Evolutionary conservation across 805 yeast genomes (phyloP), one percentile per base, ranked within the genome.

Genomic region (Nakazawaea holstii): DNA sequence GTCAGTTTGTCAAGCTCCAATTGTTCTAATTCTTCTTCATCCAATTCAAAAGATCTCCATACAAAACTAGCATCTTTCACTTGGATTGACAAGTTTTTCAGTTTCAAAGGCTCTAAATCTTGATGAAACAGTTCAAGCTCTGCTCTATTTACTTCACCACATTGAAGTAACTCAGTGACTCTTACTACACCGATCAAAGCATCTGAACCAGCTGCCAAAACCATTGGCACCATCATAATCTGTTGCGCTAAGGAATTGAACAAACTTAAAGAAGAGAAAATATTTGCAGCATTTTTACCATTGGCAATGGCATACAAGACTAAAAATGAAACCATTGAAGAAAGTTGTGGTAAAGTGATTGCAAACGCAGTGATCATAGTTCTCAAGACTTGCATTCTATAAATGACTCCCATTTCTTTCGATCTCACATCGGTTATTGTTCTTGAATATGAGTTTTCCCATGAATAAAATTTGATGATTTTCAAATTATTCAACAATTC

Each of bases 391-490:
- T 86, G 91, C 70, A 88, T 77, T 45, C 66, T 69, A 52, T 80
- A 73, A 50, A 91, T 74, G 43, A 71, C 68, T 4, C 58, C 55
- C 76, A 87, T 81, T 65, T 90, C 97, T 17, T 68, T 59, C 0
- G 59, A 56, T 60, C 97, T 77, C 27, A 78, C 70, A 10, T 69
- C 72, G 13, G 77, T 58, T 32, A 91, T 74, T 45, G 74, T 68
- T 8, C 72, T 62, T 46, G 73, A 72, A 60, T 88, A 91, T 0
- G 97, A 90, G 30, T 72, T 72, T 65, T 91, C 97, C 97, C 97
- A 91, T 1, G 95, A 87, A 62, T 90, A 91, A 61, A 77, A 86
- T 67, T 91, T 91, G 63, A 91, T 87, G 61, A 84, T 74, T 59
- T 86, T 87, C 74, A 91, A 78, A 53, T 85, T 81, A 58, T 77